Evolutionary conservation across 257 asterid genomes (phyloP).

Genomic region (Solanum clarkiae): DNA sequence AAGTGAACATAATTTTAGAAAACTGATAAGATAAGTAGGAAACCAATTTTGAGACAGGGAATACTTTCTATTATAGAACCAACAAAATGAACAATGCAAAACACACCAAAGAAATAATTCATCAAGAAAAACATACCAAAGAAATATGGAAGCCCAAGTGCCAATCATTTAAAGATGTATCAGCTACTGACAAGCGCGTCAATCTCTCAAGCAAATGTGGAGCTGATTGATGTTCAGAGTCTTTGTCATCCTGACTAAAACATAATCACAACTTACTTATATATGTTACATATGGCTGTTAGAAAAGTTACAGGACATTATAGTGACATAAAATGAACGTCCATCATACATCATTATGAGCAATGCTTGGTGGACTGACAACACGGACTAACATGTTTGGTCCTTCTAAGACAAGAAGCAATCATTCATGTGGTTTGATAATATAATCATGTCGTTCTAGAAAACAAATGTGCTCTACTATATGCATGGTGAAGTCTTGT

Average conservation of each 20-base stretch:
- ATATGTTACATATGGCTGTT: background rate
- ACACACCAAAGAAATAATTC: conserved; percentile 50
- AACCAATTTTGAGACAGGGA: background rate
- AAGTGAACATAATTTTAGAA: background rate
- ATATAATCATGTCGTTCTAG: background rate
- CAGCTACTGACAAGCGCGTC: conserved; percentile 56
- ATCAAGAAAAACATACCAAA: conserved; percentile 40
- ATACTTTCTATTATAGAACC: background rate
- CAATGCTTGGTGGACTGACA: background rate
- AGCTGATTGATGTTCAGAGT: conserved; percentile 48
- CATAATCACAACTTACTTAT: background rate
- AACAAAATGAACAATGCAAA: conserved; percentile 2
- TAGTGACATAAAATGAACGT: background rate
- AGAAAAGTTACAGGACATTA: background rate
- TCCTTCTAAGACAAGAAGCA: background rate
- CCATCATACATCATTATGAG: background rate
- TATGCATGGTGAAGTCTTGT: background rate
- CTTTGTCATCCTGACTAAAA: conserved; percentile 71
- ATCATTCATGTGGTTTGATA: background rate
- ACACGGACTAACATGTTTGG: background rate
- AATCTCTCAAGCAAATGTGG: conserved; percentile 45
- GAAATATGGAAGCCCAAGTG: conserved; percentile 88
- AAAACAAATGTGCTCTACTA: background rate
- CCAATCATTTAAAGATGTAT: conserved; percentile 74
- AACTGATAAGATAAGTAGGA: background rate